Conservation (phyloP, 345 rosid species). For the Alliaria petiolata region DNA sequence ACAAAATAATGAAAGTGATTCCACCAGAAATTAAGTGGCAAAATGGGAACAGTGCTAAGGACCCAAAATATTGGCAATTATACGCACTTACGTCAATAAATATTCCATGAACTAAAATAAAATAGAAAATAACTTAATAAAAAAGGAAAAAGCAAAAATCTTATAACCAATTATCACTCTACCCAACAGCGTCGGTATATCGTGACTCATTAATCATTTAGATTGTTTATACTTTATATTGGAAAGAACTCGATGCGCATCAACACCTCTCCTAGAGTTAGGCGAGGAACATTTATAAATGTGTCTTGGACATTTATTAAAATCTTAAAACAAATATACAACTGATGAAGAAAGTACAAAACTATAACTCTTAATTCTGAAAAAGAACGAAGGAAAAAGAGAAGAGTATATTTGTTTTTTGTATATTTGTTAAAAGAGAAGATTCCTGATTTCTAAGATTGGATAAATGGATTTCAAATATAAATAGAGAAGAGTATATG, state of each 20-base stretch:
- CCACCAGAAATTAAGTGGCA: conserved; percentile 29
- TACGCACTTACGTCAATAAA: conserved; percentile 25
- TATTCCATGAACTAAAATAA: conserved; percentile 23
- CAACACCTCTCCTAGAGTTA: conserved; percentile 21
- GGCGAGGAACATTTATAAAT: conserved; percentile 1
- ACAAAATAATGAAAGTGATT: conserved; percentile 20
- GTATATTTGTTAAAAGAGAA: too few species aligned
- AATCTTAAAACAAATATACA: not conserved
- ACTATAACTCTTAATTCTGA: not conserved
- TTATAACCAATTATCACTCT: conserved; percentile 19
- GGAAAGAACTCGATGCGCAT: conserved; percentile 6
- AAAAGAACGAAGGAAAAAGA: too few species aligned
- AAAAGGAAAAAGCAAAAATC: conserved; percentile 9
- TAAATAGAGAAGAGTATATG: not conserved
- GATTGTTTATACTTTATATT: not conserved
- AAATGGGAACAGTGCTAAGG: conserved; percentile 14
- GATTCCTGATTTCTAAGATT: not conserved
- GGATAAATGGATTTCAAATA: not conserved
- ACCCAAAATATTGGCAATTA: conserved; percentile 26
- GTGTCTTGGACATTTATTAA: not conserved
- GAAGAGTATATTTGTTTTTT: too few species aligned
- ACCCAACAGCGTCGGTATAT: conserved; percentile 18
- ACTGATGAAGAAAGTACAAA: not conserved
- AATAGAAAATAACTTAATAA: not conserved
- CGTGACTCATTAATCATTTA: conserved; percentile 25